phyloP scores from a whole-genome alignment of 306 rosid species.

The Quercus dentata region DNA sequence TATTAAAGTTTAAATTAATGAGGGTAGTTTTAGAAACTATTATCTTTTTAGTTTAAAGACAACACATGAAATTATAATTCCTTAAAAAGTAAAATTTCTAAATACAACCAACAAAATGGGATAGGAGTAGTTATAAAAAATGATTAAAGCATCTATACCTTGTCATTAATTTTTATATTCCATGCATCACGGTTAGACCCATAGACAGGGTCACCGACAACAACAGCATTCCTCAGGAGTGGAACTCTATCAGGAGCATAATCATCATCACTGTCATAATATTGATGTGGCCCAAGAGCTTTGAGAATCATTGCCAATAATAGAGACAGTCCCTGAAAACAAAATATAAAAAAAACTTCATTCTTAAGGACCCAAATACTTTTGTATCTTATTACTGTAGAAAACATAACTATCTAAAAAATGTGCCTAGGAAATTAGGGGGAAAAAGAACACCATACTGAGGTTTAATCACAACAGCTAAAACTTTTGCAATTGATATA shows the following conservation, averaged over 20 bases:
- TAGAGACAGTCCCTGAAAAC: constrained; percentile 56
- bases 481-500: neutral
- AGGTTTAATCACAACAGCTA: neutral
- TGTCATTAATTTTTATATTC: constrained; percentile 39
- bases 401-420: neutral
- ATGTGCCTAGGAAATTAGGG: neutral
- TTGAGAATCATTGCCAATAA: constrained; percentile 76
- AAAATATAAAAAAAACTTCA: constrained; percentile 12
- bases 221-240: constrained; percentile 58
- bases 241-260: constrained; percentile 59
- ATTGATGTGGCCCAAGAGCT: constrained; percentile 69
- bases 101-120: too few relatives aligned
- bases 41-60: too few relatives aligned
- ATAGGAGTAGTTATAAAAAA: too few relatives aligned
- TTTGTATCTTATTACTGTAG: neutral
- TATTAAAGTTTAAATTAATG: too few relatives aligned
- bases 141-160: constrained; percentile 35
- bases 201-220: constrained; percentile 55
- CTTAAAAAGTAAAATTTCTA: too few relatives aligned
- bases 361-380: neutral
- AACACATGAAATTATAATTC: too few relatives aligned
- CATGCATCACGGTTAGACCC: constrained; percentile 44
- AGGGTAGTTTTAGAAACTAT: too few relatives aligned
- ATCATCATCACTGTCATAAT: constrained; percentile 78
- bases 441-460: neutral